Conservation (phyloP, 257 asterid species). For the Vinca minor region DNA sequence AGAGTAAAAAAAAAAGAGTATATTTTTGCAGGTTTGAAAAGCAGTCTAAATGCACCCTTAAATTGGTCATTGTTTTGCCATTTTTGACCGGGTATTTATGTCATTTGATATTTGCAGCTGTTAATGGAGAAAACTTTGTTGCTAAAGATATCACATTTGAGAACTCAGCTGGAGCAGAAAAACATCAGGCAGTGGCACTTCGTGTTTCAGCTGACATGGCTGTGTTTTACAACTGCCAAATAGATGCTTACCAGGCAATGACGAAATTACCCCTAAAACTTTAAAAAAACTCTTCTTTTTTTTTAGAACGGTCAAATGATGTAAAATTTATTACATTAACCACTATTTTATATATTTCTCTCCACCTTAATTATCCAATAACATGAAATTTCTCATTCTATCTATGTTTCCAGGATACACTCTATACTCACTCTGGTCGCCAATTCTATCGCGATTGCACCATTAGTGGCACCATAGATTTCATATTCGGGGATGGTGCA, state of each 20-base stretch:
- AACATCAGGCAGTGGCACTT: constrained; percentile 30
- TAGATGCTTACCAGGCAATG: too few relatives aligned
- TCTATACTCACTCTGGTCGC: constrained; percentile 21
- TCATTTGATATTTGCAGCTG: constrained; percentile 1
- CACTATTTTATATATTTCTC: too few relatives aligned
- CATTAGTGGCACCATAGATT: constrained; percentile 28
- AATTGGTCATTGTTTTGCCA: not conserved
- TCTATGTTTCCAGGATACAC: constrained; percentile 29
- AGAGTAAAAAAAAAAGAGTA: too few relatives aligned
- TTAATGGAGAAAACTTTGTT: constrained; percentile 16
- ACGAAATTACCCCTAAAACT: too few relatives aligned
- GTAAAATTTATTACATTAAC: too few relatives aligned
- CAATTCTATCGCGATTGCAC: constrained; percentile 27
- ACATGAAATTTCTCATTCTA: too few relatives aligned
- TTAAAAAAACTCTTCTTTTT: too few relatives aligned
- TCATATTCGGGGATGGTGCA: too few relatives aligned
- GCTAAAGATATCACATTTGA: constrained; percentile 22
- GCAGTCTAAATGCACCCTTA: too few relatives aligned
- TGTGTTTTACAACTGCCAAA: constrained; percentile 23
- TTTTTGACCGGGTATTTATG: not conserved
- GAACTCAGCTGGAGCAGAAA: constrained; percentile 23
- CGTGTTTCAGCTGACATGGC: constrained; percentile 21
- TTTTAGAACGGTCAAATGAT: too few relatives aligned
- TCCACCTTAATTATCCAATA: too few relatives aligned
- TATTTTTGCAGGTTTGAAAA: too few relatives aligned